Base-by-base conservation (phyloP, 768 basidiomycete genomes). In the Strobilomyces echinocephalus region DNA sequence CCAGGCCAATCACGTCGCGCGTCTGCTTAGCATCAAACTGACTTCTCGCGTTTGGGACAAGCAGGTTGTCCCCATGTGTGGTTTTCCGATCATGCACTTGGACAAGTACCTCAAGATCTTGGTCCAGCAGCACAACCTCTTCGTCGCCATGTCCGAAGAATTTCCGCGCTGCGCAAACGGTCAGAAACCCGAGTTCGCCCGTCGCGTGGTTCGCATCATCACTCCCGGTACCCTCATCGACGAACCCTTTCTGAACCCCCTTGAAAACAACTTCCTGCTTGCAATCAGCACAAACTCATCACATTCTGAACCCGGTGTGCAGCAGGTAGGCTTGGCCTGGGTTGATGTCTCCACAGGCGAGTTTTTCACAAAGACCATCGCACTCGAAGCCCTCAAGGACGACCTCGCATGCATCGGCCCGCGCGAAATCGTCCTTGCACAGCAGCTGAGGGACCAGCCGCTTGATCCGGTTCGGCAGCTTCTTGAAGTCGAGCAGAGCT, bases 171-270 rank as follows among this genome's bases (percentile, higher is more conserved):
- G 73, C 46, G 67, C 73, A 8, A 50, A 70, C 1, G 83, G 82
- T 10, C 72, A 73, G 41, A 84, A 81, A 60, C 79, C 78, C 33
- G 74, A 74, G 40, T 90, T 91, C 56, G 85, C 91, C 38, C 77
- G 95, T 67, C 84, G 87, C 20, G 91, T 97, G 26, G 82, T 81
- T 41, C 84, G 95, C 38, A 81, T 97, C 49, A 81, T 97, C 57
- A 95, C 95, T 4, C 94, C 95, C 6, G 95, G 95, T 30, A 97
- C 95, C 5, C 81, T 97, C 52, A 88, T 95, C 30, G 92, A 95
- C 65, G 95, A 97, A 65, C 78, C 85, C 0, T 95, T 95, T 71
- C 68, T 95, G 51, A 85, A 88, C 58, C 86, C 83, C 20, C 84
- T 81, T 63, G 89, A 93, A 68, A 95, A 93, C 64, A 94, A 95